Percentiles rank a stretch among this genome's conserved stretches.
These are phyloP conservation scores for Teratosphaeriaceae sp. DNA, from an alignment of 2,329 filamentous ascomycete genomes.

Conservation along the genomic window DNA sequence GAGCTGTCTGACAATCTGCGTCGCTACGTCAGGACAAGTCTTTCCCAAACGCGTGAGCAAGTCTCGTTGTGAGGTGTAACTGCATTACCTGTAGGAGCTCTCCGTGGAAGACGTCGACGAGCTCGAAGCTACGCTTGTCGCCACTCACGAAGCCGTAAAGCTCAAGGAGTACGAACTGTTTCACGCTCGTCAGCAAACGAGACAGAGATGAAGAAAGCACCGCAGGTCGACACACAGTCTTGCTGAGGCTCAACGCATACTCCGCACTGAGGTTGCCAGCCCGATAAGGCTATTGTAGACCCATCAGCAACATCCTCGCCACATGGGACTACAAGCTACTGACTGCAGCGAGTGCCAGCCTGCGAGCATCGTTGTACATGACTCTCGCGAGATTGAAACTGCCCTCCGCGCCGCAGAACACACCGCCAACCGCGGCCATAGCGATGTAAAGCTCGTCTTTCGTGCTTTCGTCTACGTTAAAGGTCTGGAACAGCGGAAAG, in stretches of 20 bases:
- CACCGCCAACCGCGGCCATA: slow-evolving; percentile 1
- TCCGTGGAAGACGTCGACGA: background rate
- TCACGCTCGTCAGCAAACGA: background rate
- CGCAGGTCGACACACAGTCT: background rate
- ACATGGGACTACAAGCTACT: background rate
- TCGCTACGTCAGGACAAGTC: background rate
- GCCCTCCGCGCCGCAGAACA: background rate
- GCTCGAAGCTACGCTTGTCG: slow-evolving; percentile 2
- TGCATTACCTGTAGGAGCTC: background rate
- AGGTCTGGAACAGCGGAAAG: background rate
- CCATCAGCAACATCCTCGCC: background rate
- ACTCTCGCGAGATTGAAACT: background rate
- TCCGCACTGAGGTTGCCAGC: background rate
- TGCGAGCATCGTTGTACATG: slow-evolving; percentile 4
- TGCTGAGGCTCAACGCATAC: background rate
- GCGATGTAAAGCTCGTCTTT: background rate
- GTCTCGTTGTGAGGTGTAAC: no score
- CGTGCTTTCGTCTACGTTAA: background rate
- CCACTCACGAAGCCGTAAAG: background rate
- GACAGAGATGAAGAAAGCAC: background rate
- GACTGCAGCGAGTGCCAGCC: background rate
- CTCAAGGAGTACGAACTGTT: background rate
- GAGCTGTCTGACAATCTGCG: background rate
- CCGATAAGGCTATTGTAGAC: background rate
- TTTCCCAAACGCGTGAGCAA: background rate